These are phyloP conservation scores for Saccharomyces pastorianus DNA, from an alignment of 1,139 yeast species.

Conservation along the genomic window DNA sequence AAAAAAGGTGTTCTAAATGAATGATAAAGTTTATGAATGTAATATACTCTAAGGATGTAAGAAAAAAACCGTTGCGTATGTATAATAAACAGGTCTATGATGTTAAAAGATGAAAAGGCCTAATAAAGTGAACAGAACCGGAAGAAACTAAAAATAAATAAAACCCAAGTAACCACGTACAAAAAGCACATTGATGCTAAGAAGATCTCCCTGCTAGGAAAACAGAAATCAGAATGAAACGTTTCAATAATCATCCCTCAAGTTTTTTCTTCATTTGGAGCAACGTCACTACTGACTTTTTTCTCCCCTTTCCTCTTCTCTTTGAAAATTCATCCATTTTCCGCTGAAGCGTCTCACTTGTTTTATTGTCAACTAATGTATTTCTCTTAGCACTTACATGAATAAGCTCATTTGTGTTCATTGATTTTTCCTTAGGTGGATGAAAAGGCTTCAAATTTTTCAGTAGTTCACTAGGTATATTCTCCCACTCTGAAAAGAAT, in stretches of 20 bases:
- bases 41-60: background rate
- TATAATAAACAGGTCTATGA: background rate
- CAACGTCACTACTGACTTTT: slow-evolving; percentile 9
- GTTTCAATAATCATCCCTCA: background rate
- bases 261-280: slow-evolving; percentile 14
- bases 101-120: background rate
- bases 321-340: slow-evolving; percentile 9
- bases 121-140: background rate
- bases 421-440: slow-evolving; percentile 6
- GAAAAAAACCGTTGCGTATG: background rate
- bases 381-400: background rate
- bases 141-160: background rate
- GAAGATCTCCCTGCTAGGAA: background rate
- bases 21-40: background rate
- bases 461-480: slow-evolving; percentile 25
- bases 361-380: background rate
- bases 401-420: background rate
- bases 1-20: background rate
- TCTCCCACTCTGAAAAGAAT: slow-evolving; percentile 30
- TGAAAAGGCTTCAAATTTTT: slow-evolving; percentile 24
- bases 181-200: background rate
- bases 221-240: background rate
- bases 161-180: background rate
- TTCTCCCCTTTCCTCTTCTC: slow-evolving; percentile 8
- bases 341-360: slow-evolving; percentile 3